Conservation (phyloP, 1,284 basidiomycete species). For the Boletus chippewaensis region DNA sequence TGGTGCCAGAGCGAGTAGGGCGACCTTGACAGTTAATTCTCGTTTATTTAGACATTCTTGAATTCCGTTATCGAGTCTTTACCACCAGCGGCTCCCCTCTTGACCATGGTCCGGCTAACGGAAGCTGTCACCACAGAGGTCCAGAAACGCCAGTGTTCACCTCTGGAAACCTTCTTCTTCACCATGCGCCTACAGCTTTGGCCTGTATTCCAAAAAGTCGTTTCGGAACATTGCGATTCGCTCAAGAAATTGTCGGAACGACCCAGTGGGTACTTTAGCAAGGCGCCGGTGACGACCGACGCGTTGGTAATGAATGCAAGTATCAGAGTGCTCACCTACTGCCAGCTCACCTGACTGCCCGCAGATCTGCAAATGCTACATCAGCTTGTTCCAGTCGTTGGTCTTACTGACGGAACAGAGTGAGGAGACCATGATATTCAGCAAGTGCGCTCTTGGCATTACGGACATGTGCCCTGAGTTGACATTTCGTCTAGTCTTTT, state of each 20-base stretch:
- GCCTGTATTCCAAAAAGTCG: slow-evolving; percentile 84
- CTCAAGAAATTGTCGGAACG: slow-evolving; percentile 75
- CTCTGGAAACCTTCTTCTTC: slow-evolving; percentile 76
- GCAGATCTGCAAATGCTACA: slow-evolving; percentile 63
- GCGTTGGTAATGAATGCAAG: slow-evolving; percentile 55
- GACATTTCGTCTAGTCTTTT: slow-evolving; percentile 49
- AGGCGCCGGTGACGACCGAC: slow-evolving; percentile 63
- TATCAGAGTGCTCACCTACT: slow-evolving; percentile 1
- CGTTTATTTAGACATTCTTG: slow-evolving; percentile 53
- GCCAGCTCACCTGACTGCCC: slow-evolving; percentile 5
- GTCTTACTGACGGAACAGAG: slow-evolving; percentile 73
- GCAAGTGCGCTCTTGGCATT: slow-evolving; percentile 54
- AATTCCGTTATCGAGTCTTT: slow-evolving; percentile 57
- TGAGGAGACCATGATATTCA: slow-evolving; percentile 92
- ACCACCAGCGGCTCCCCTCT: slow-evolving; percentile 66
- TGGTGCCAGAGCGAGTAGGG: background rate
- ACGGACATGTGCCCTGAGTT: background rate
- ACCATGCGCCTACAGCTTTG: slow-evolving; percentile 78
- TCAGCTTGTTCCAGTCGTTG: slow-evolving; percentile 72
- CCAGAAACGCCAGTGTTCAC: slow-evolving; percentile 67
- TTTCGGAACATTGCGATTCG: slow-evolving; percentile 78
- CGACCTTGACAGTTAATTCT: background rate
- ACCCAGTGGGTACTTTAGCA: slow-evolving; percentile 58
- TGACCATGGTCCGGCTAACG: slow-evolving; percentile 85
- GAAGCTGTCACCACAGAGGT: slow-evolving; percentile 71